Percentiles rank a stretch among this genome's conserved stretches.
These are phyloP conservation scores for Salix brachista DNA, from an alignment of 345 rosid species.

Conservation along the genomic window DNA sequence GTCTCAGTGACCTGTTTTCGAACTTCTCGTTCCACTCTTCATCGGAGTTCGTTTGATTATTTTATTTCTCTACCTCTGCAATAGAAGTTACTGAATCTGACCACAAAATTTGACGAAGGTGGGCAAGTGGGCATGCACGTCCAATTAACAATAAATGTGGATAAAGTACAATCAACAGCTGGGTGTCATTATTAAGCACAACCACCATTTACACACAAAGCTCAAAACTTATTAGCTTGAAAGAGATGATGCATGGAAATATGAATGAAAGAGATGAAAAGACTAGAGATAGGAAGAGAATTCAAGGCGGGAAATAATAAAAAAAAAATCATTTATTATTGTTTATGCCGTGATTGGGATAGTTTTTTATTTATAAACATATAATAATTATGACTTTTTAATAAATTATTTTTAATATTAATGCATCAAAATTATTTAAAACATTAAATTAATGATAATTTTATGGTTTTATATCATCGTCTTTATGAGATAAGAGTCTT, in stretches of 20 bases:
- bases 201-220: neutral
- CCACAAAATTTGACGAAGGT: neutral
- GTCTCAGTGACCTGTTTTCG: neutral
- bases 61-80: neutral
- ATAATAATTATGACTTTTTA: too few species aligned
- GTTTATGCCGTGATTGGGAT: too few species aligned
- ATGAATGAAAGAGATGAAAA: neutral
- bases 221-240: neutral
- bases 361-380: too few species aligned
- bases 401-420: too few species aligned
- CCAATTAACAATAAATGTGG: neutral
- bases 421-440: accelerated
- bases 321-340: too few species aligned
- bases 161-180: neutral
- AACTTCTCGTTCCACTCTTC: neutral
- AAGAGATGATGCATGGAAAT: neutral
- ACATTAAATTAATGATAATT: too few species aligned
- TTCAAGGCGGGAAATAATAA: too few species aligned
- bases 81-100: neutral
- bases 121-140: neutral
- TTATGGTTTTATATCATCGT: too few species aligned
- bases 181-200: neutral
- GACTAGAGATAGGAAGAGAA: too few species aligned
- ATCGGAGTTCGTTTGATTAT: neutral
- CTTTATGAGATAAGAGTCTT: too few species aligned